Base-by-base conservation (phyloP, 1,284 basidiomycete species). In the Cutaneotrichosporon dermatis region DNA sequence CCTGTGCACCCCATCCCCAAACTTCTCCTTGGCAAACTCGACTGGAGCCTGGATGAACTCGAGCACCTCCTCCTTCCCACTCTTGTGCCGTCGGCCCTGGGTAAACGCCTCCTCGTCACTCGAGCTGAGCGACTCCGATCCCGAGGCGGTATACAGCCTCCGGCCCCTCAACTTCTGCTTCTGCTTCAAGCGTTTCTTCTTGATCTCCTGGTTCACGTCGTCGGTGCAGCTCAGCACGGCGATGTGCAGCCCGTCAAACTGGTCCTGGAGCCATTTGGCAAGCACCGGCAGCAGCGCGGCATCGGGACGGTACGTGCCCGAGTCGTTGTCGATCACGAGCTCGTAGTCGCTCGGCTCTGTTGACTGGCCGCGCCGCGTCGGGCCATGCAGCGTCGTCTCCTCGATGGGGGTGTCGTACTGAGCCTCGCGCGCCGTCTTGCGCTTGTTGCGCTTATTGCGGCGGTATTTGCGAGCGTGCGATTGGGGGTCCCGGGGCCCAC, bases 231-330 rank as follows among this genome's bases (percentile, higher is more conserved):
- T 81, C 69, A 84, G 78, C 35, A 83, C 84, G 55, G 82, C 70
- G 36, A 90, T 80, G 42, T 70, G 76, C 58, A 89, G 80, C 4
- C 85, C 85, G 12, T 83, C 80, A 69, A 90, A 88, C 71, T 90
- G 90, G 66, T 82, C 81, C 75, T 87, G 62, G 37, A 83, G 71
- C 40, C 73, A 82, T 46, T 70, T 64, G 45, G 76, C 68, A 34
- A 82, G 67, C 1, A 74, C 58, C 6, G 81, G 79, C 10, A 82
- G 69, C 25, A 81, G 71, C 34, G 79, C 72, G 41, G 70, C 74
- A 52, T 76, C 69, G 2, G 81, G 81, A n/a, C 81, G 76, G 68
- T 82, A 83, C 6, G 82, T 83, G 6, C 82, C 82, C 48, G 76
- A 79, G 67, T 82, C 80, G 64, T 83, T 82, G 73, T 82, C 81